These are phyloP conservation scores for Ilyonectria robusta DNA, from an alignment of 2,329 filamentous ascomycete genomes.

Conservation along the genomic window DNA sequence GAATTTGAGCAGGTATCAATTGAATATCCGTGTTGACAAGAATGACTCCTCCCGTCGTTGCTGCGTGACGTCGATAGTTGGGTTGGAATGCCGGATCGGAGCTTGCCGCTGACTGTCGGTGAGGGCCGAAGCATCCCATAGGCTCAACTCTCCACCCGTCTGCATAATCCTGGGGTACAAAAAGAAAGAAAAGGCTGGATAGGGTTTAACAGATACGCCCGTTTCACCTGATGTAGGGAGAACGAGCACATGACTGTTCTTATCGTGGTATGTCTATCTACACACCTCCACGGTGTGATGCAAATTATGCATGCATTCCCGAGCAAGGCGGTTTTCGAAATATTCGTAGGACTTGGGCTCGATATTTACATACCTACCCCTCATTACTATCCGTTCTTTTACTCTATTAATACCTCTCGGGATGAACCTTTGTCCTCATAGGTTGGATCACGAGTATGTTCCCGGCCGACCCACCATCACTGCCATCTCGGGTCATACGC, in stretches of 20 bases:
- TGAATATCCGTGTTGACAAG: background rate
- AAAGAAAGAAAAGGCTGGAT: background rate
- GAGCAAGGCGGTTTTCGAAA: too few species aligned
- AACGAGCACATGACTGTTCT: background rate
- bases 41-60: background rate
- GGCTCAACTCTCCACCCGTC: background rate
- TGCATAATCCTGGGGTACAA: slow-evolving; percentile 8
- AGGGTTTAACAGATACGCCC: background rate
- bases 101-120: background rate
- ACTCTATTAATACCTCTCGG: too few species aligned
- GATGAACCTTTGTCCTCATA: background rate
- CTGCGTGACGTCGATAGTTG: background rate
- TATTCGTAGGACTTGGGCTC: too few species aligned
- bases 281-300: background rate
- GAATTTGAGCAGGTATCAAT: background rate
- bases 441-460: background rate
- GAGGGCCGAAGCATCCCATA: slow-evolving; percentile 1
- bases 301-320: background rate
- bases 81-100: background rate
- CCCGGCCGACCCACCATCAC: background rate
- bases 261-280: background rate
- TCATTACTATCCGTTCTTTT: background rate
- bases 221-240: background rate
- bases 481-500: background rate
- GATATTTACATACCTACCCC: too few species aligned